Base-by-base conservation (phyloP, 2,329 filamentous ascomycete species). In the Arthrobotrys megalospora region DNA sequence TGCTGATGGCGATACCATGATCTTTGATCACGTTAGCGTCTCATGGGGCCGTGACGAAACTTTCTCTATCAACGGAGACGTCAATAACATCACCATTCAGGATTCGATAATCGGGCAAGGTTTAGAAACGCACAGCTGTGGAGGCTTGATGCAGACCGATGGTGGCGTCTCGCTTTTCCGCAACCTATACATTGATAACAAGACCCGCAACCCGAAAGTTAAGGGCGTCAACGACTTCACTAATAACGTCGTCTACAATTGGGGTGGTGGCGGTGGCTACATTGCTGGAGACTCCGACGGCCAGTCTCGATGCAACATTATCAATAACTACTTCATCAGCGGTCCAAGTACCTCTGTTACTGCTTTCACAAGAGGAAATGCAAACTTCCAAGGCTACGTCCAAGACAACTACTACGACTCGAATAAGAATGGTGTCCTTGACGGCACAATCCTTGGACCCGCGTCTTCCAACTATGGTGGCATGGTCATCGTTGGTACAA, bases 21-120 rank as follows among this genome's bases (percentile, higher is more conserved):
- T 89, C 53, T 88, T 89, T 80, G 88, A 89, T 81, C 88, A 89
- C 78, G 83, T 88, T 36, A 86, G 85, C 19, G 85, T 87, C 14
- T 85, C 86, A 0, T 89, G 87, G 86, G 88, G 88, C n/a, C 86
- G 87, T 10, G 87, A 88, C 73, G 88, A 89, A 82, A 88, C 86
- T 0, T 88, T 88, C 80, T 86, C 85, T 11, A 88, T 88, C 80
- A 87, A 83, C 21, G 87, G 86, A 0, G 58, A 76, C 1, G 85
- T 85, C 0, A 83, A 83, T 14, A 88, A 88, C 67, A 85, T 88
- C 53, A 88, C 87, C 0, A 85, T 89, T 14, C 86, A 87, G 73
- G 85, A 88, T 80, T 86, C 84, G 38, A 88, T 89, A 80, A 88
- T 89, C 67, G 86, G 84, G 0, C 87, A 89, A 80, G 87, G 88